Evolutionary conservation across 1,284 basidiomycete species (phyloP), one percentile per base, ranked within the genome.

Genomic region (Lentinula novae-zelandiae): DNA sequence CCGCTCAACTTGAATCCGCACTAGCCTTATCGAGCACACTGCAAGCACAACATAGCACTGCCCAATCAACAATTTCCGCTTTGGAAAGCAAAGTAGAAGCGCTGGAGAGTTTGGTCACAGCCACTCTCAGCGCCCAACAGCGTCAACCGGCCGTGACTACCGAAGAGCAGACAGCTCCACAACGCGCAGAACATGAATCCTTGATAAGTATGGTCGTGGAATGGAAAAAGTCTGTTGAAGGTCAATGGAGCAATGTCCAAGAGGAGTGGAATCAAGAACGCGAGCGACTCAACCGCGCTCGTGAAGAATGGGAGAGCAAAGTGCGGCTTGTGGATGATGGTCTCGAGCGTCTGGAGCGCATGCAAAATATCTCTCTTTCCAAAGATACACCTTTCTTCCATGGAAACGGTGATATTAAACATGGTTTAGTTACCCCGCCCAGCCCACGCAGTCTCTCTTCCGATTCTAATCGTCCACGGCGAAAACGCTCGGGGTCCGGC

Each of bases 211-310:
- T 86, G 71, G 73, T 90, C 54, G 73, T 74, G 6, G 83, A 88
- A 63, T 89, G 85, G 86, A 88, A 86, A 71, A 87, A 84, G 69
- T 76, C 70, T 6, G 83, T 92, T 13, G 92, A 96, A 67, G 86
- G 87, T 6, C 84, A 89, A 61, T 96, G 92, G 92, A 79, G 67
- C 46, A 69, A 65, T 60, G 87, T 95, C 50, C 84, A 90, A 64
- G 87, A 92, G 66, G 89, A 90, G 55, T 95, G 95, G 93, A 82
- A 82, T 5, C 77, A 84, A 27, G 96, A 97, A 73, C 81, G 93
- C 2, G 89, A 91, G 64, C 80, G 91, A 36, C 78, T 97, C 6
- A 78, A 81, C 46, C 80, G 83, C 22, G 90, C 92, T 8, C 82
- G 60, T 5, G 54, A 57, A 39, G 59, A 60, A 27, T 96, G 92